Evolutionary conservation across 1,139 yeast genomes (phyloP), one percentile per base, ranked within the genome.

Genomic region (Suhomyces bokatorum): DNA sequence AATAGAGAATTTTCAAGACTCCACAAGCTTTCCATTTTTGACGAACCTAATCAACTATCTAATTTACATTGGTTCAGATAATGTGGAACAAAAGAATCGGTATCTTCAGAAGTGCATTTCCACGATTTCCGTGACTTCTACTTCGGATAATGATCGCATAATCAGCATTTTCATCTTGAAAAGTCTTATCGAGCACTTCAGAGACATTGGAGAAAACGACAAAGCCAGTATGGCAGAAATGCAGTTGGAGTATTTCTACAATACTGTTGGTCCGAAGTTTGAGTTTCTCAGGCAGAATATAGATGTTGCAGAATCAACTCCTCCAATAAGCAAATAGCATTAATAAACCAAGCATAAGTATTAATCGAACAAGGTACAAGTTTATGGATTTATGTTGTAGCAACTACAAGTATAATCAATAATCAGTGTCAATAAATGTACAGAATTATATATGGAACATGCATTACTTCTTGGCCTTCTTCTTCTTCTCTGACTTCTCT

Each of bases 401-500:
- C n/a, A n/a, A n/a, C 36, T 34, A 34, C 36, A 34, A 14, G 10
- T n/a, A 13, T 13, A 30, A 27, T 34, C 29, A 24, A 34, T 34
- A 31, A 37, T 37, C 40, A 31, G 31, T 37, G 40, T 42, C 38
- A 45, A 42, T 45, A 45, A 43, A 45, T 46, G 49, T 46, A 43
- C 47, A 43, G 44, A 46, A 43, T 43, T 45, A 48, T 45, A 49
- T 50, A 49, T 49, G 45, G 35, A 40, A 35, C 39, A 36, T 41
- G 48, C 50, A 42, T 47, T 52, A 45, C 48, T 51, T 48, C 61
- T 64, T 64, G 34, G 64, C 55, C 65, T 73, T 72, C 60, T 71
- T 65, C 73, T 81, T 80, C 51, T 50, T 46, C 42, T 52, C 52
- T 14, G 67, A 58, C 55, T 67, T 64, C 55, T 75, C 77, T 44